These are phyloP conservation scores for Trifolium repens DNA, from an alignment of 306 rosid species.

Conservation along the genomic window DNA sequence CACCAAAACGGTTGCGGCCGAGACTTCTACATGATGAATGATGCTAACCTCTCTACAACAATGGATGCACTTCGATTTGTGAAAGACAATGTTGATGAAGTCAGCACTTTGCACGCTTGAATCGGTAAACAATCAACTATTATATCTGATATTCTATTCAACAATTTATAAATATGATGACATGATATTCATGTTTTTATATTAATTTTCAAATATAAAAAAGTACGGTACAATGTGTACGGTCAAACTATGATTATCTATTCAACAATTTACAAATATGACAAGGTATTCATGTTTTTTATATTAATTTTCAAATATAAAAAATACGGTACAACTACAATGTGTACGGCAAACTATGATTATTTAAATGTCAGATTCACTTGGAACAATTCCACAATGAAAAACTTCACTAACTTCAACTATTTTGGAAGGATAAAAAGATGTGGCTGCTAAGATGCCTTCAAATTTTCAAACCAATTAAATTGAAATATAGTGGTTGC, in stretches of 20 bases:
- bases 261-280: conserved; percentile 12
- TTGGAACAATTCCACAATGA: no score
- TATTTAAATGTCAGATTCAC: no score
- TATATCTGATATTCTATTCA: conserved; percentile 31
- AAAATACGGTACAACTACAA: not conserved
- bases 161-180: conserved; percentile 20
- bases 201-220: not conserved
- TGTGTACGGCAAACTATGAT: not conserved
- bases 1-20: conserved; percentile 41
- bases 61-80: conserved; percentile 37
- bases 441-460: no score
- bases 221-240: not conserved
- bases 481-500: no score
- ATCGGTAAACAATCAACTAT: conserved; percentile 41
- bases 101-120: conserved; percentile 46
- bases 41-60: conserved; percentile 43
- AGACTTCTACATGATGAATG: conserved; percentile 29
- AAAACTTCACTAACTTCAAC: no score
- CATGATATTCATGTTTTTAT: not conserved
- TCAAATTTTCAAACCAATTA: no score
- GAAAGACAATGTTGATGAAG: conserved; percentile 41
- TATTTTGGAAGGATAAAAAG: no score
- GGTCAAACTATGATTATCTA: no score
- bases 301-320: not conserved
- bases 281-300: conserved; percentile 10